Conservation (phyloP, 306 rosid genomes). For the Urtica urens region DNA sequence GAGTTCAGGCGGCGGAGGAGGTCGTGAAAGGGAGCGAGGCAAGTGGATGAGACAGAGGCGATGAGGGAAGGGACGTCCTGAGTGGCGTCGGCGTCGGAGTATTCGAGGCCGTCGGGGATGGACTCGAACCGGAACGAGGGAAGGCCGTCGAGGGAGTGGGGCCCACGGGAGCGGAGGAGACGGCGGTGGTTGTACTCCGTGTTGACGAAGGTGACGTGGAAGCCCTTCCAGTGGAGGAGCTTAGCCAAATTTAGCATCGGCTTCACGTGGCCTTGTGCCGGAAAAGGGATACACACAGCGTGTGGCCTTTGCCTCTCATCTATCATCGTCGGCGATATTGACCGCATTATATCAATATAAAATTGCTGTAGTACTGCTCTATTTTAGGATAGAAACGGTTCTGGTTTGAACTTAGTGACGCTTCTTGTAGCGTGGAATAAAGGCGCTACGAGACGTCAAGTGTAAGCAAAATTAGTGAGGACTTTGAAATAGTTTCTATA, state of each 20-base stretch:
- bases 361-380: too few species aligned
- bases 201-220: slow-evolving; percentile 37
- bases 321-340: too few species aligned
- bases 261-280: slow-evolving; percentile 35
- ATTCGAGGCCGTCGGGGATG: slow-evolving; percentile 27
- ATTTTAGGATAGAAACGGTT: too few species aligned
- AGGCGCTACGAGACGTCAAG: too few species aligned
- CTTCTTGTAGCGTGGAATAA: too few species aligned
- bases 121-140: slow-evolving; percentile 21
- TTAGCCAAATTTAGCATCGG: slow-evolving; percentile 31
- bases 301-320: slow-evolving; percentile 20
- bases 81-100: slow-evolving; percentile 25
- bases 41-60: slow-evolving; percentile 17
- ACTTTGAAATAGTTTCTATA: too few species aligned
- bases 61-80: slow-evolving; percentile 33
- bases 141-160: slow-evolving; percentile 21
- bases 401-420: too few species aligned
- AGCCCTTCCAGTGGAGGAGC: slow-evolving; percentile 29
- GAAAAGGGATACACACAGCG: slow-evolving; percentile 26
- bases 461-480: too few species aligned
- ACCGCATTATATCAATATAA: too few species aligned
- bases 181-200: slow-evolving; percentile 33
- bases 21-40: slow-evolving; percentile 26
- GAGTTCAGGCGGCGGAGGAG: slow-evolving; percentile 29
- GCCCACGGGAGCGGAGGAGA: slow-evolving; percentile 23